Evolutionary conservation across 2,329 filamentous ascomycete genomes (phyloP), one percentile per base, ranked within the genome.

Genomic region (Exophiala xenobiotica): DNA sequence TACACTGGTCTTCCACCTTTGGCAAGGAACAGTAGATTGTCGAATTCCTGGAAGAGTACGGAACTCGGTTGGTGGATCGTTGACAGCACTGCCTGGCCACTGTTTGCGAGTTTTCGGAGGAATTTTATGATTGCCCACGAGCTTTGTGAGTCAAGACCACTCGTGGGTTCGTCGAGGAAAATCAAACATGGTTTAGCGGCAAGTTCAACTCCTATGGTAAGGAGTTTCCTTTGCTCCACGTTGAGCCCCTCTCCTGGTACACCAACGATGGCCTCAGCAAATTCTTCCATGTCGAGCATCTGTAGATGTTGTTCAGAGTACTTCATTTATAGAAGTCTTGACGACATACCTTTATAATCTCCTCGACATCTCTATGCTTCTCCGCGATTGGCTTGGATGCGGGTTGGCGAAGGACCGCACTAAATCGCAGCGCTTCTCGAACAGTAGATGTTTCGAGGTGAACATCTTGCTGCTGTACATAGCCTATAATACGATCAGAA

Each of bases 31-130:
- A 86, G 68, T 1, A 86, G 67, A 1, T 75, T 72, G 56, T 86
- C 82, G 43, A 85, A 96, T 53, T 88, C 83, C 67, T 95, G 87
- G 75, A 96, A 95, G 40, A 96, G 77, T 75, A 95, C 88, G 31
- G 90, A 89, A 11, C 87, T 92, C 11, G 91, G 91, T 68, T 96
- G 91, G 67, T 96, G 91, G 54, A 96, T 95, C 0, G 91, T 96
- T 71, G 89, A 95, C 11, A 96, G 81, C 64, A 96, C 85, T 20
- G 91, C 90, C 67, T 93, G 89, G 7, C 91, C 91, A 51, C 82
- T 85, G 68, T 93, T 87, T 61, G 90, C 88, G 26, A 96, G 76
- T 71, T 93, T 95, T 68, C 92, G 85, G 29, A 96, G 78, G 18
- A 96, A 80, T 61, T 86, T 82, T 44, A 88, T 79, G 64, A 96